Percentiles rank a stretch among this genome's conserved stretches.
These are phyloP conservation scores for Colletotrichum liriopes DNA, from an alignment of 2,329 filamentous ascomycete species.

Conservation along the genomic window DNA sequence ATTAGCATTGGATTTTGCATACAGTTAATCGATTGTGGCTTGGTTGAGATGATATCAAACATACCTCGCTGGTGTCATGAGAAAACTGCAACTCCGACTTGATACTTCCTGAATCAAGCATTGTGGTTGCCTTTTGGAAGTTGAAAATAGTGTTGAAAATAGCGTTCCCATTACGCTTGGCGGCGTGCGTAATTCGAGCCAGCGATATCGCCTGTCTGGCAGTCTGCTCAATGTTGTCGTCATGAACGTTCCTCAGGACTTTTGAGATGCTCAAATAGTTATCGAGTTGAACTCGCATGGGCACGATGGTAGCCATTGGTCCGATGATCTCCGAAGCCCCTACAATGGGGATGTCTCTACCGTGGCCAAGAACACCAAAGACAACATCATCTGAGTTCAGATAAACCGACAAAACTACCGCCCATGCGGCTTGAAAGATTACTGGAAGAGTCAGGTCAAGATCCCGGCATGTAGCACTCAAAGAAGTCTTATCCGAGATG, in stretches of 20 bases:
- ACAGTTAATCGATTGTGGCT: too few species aligned
- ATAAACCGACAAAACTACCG: constrained; percentile 81
- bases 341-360: constrained; percentile 64
- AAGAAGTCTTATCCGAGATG: neutral
- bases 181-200: constrained; percentile 19
- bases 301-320: constrained; percentile 73
- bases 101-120: neutral
- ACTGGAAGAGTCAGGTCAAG: constrained; percentile 81
- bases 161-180: neutral
- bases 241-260: neutral
- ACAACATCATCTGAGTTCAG: constrained; percentile 80
- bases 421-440: constrained; percentile 84
- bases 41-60: neutral
- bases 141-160: constrained; percentile 35
- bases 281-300: constrained; percentile 61
- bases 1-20: too few species aligned
- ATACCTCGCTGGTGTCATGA: constrained; percentile 32
- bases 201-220: constrained; percentile 11
- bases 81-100: constrained; percentile 4
- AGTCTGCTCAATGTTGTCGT: constrained; percentile 28
- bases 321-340: constrained; percentile 70
- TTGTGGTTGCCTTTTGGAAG: constrained; percentile 17
- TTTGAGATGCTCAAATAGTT: neutral
- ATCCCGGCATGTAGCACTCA: neutral
- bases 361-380: constrained; percentile 78